Conservation (phyloP, 2,329 filamentous ascomycete genomes). For the Fusarium proliferatum region DNA sequence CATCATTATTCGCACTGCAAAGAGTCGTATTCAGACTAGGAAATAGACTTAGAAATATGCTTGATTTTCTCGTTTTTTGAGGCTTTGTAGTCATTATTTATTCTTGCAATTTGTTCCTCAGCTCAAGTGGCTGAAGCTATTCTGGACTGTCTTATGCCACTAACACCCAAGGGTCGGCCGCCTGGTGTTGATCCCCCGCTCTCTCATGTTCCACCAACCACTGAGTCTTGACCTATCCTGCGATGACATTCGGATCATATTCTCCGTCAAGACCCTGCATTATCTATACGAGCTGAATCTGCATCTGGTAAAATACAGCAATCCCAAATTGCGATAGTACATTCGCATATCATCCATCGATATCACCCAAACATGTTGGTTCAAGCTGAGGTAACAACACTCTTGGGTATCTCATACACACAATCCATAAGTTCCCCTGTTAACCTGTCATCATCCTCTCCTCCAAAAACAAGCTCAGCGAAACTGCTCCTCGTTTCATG, state of each 20-base stretch:
- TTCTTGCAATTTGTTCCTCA: neutral
- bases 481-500: constrained; percentile 40
- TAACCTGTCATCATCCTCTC: constrained; percentile 38
- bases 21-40: neutral
- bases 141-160: constrained; percentile 5
- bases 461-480: constrained; percentile 48
- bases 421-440: constrained; percentile 39
- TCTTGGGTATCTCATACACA: constrained; percentile 44
- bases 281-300: neutral
- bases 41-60: neutral
- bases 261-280: neutral
- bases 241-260: neutral
- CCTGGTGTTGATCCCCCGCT: constrained; percentile 16
- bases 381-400: constrained; percentile 41
- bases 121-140: constrained; percentile 14
- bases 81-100: neutral
- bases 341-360: neutral
- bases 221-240: neutral
- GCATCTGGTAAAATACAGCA: neutral
- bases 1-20: neutral
- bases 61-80: too few species aligned
- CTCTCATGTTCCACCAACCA: constrained; percentile 19
- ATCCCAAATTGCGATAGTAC: neutral
- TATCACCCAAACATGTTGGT: neutral
- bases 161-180: constrained; percentile 31